Conservation (phyloP, 202 grass and related monocot species). For the Schoenoplectus triqueter region DNA sequence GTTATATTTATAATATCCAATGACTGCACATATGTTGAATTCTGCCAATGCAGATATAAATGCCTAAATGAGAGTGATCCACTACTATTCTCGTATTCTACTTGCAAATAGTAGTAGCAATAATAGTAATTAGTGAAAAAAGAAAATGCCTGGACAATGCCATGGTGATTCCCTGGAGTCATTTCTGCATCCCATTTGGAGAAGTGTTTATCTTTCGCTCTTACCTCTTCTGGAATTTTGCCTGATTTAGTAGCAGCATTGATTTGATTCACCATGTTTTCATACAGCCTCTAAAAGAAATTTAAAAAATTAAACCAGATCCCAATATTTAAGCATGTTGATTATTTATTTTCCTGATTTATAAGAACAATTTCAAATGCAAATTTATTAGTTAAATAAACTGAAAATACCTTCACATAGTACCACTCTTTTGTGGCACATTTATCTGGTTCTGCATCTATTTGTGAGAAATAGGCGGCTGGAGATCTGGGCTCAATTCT, state of each 20-base stretch:
- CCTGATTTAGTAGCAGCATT: conserved; percentile 39
- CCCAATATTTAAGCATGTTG: background rate
- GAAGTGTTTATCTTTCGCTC: conserved; percentile 54
- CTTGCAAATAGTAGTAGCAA: background rate
- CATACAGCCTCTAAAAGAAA: conserved; percentile 50
- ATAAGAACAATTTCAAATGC: background rate
- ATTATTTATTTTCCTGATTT: background rate
- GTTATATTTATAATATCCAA: background rate
- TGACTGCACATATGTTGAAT: background rate
- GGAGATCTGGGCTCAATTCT: conserved; percentile 56
- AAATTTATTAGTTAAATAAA: background rate
- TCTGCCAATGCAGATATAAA: background rate
- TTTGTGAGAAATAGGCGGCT: conserved; percentile 43
- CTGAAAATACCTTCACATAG: conserved; percentile 46
- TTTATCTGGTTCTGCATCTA: background rate
- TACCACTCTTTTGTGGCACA: conserved; percentile 43
- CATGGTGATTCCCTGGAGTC: conserved; percentile 55
- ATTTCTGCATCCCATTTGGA: conserved; percentile 49
- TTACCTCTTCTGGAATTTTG: conserved; percentile 53
- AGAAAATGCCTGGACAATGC: conserved; percentile 68
- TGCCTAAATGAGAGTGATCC: background rate
- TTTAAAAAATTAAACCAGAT: background rate
- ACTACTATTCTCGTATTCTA: background rate
- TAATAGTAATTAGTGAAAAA: background rate
- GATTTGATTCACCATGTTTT: conserved; percentile 58